A percentile compares a stretch with the other conserved stretches of the same genome.
Evolutionary conservation across 129 eudicot species (phyloP).

Genomic region (Flaveria trinervia): DNA sequence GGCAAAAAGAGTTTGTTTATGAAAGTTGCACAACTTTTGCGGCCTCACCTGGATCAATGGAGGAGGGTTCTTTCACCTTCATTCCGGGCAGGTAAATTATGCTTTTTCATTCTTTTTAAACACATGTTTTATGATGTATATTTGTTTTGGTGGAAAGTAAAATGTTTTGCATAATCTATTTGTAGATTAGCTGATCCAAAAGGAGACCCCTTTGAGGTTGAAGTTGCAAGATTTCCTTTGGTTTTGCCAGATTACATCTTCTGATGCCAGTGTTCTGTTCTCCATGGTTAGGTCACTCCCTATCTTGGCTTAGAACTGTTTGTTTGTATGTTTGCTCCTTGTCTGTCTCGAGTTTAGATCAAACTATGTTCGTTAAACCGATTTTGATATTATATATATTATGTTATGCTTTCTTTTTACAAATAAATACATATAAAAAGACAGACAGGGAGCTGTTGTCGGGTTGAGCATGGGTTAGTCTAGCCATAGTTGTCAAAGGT

Average conservation of each 20-base stretch:
- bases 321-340: background rate
- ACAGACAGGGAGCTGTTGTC: background rate
- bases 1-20: constrained; percentile 75
- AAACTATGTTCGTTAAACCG: background rate
- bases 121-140: background rate
- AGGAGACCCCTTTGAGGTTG: constrained; percentile 63
- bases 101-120: no score
- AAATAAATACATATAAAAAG: background rate
- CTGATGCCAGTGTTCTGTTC: constrained; percentile 37
- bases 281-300: background rate
- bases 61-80: constrained; percentile 71
- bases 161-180: constrained; percentile 8
- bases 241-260: constrained; percentile 79
- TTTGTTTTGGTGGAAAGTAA: background rate
- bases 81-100: constrained; percentile 67
- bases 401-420: background rate
- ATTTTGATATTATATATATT: background rate
- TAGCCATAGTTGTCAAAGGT: no score
- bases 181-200: constrained; percentile 61
- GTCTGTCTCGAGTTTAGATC: background rate
- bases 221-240: constrained; percentile 67
- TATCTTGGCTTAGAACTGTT: constrained; percentile 5
- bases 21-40: constrained; percentile 62
- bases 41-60: constrained; percentile 54
- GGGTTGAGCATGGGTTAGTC: no score